These are phyloP conservation scores for Arthrobotrys megalospora DNA, from an alignment of 2,329 filamentous ascomycete species.

Conservation along the genomic window DNA sequence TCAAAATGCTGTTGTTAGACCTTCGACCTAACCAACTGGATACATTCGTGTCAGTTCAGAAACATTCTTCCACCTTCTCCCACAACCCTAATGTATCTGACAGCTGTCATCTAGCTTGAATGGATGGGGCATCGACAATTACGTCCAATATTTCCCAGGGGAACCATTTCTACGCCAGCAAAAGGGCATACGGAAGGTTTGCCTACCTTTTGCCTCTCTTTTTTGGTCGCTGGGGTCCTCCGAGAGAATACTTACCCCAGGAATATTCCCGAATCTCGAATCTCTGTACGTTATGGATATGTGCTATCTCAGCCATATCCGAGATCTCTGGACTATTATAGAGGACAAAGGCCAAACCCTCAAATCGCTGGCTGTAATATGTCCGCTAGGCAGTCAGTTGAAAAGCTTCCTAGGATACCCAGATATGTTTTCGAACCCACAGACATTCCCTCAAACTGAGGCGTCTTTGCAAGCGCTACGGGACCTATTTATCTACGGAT, in stretches of 20 bases:
- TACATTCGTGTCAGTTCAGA: slow-evolving; percentile 31
- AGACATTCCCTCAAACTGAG: slow-evolving; percentile 23
- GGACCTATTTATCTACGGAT: slow-evolving; percentile 30
- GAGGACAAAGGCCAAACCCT: slow-evolving; percentile 25
- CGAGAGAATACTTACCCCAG: not conserved
- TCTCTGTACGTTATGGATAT: slow-evolving; percentile 31
- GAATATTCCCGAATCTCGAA: slow-evolving; percentile 27
- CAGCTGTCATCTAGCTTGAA: not conserved
- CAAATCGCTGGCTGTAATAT: slow-evolving; percentile 27
- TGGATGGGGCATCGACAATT: slow-evolving; percentile 17
- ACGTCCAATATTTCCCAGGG: slow-evolving; percentile 12
- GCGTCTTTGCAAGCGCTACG: slow-evolving; percentile 4
- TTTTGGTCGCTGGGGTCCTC: slow-evolving; percentile 8
- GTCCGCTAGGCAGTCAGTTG: slow-evolving; percentile 13
- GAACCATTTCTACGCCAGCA: slow-evolving; percentile 15
- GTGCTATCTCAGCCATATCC: slow-evolving; percentile 21
- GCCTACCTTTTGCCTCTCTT: slow-evolving; percentile 11
- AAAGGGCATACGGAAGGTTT: slow-evolving; percentile 1
- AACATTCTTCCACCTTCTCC: not conserved
- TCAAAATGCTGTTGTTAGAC: slow-evolving; percentile 9
- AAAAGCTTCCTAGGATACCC: slow-evolving; percentile 21
- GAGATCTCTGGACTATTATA: slow-evolving; percentile 32
- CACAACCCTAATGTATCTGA: too few relatives aligned
- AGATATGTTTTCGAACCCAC: slow-evolving; percentile 26
- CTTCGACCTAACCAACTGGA: slow-evolving; percentile 3